Conservation (phyloP, 768 basidiomycete genomes). For the Brasilioporus rufonigricans region DNA sequence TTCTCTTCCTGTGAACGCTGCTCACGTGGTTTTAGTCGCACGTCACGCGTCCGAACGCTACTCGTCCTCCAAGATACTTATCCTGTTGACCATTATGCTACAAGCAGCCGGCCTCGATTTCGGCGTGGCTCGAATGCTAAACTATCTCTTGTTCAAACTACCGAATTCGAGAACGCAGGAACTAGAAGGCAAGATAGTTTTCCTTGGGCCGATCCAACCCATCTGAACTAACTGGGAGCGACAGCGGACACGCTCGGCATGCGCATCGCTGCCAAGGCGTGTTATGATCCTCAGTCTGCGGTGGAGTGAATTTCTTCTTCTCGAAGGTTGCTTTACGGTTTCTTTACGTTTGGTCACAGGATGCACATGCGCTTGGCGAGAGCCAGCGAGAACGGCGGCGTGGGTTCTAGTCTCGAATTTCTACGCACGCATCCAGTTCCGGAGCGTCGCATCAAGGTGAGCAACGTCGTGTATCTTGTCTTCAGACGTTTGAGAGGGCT, state of each 20-base stretch:
- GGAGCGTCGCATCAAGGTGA: constrained; percentile 66
- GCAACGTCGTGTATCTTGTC: constrained; percentile 13
- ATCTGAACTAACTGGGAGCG: constrained; percentile 1
- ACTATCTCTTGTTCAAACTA: constrained; percentile 58
- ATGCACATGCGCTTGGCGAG: constrained; percentile 69
- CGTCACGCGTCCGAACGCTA: constrained; percentile 51
- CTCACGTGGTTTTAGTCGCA: constrained; percentile 42
- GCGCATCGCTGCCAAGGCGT: constrained; percentile 75
- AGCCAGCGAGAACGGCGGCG: constrained; percentile 43
- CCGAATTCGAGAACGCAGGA: constrained; percentile 86
- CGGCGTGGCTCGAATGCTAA: constrained; percentile 46
- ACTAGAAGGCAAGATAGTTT: constrained; percentile 56
- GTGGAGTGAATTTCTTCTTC: constrained; percentile 47
- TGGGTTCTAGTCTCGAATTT: constrained; percentile 49
- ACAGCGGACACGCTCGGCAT: constrained; percentile 87
- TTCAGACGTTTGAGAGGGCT: neutral
- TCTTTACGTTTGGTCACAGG: constrained; percentile 34
- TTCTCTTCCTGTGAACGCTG: neutral
- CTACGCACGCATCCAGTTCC: constrained; percentile 81
- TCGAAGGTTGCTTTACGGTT: neutral
- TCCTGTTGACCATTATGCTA: constrained; percentile 42
- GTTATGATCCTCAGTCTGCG: constrained; percentile 79
- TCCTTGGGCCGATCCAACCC: neutral
- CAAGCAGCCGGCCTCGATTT: constrained; percentile 52
- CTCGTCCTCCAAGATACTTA: constrained; percentile 41